A percentile compares a stretch with the other conserved stretches of the same genome.
These are phyloP conservation scores for Diplodia corticola DNA, from an alignment of 2,329 filamentous ascomycete genomes.

Conservation along the genomic window DNA sequence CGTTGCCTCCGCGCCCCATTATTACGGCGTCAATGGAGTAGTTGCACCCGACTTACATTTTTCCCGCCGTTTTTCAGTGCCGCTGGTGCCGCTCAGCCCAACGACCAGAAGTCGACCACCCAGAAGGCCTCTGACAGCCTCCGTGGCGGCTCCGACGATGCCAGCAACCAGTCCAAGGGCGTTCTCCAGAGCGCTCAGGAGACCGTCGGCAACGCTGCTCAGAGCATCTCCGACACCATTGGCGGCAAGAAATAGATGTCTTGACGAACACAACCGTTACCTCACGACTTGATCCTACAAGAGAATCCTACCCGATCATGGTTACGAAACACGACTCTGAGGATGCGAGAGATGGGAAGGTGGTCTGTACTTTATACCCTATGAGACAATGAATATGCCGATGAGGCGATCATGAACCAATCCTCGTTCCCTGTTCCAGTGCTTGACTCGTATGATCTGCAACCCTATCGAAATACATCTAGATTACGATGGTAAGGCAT, in stretches of 20 bases:
- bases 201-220: slow-evolving; percentile 41
- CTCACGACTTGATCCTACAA: not conserved
- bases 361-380: slow-evolving; percentile 17
- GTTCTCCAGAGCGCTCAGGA: slow-evolving; percentile 45
- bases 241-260: slow-evolving; percentile 37
- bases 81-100: slow-evolving; percentile 50
- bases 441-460: not conserved
- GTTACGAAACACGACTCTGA: not conserved
- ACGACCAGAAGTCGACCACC: slow-evolving; percentile 47
- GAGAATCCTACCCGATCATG: not conserved
- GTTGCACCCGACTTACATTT: slow-evolving; percentile 9
- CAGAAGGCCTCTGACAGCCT: slow-evolving; percentile 51
- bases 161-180: slow-evolving; percentile 44
- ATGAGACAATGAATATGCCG: slow-evolving; percentile 2
- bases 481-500: not conserved
- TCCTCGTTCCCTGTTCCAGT: no score
- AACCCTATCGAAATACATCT: not conserved
- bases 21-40: slow-evolving; percentile 7
- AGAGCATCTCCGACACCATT: slow-evolving; percentile 43
- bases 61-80: slow-evolving; percentile 26
- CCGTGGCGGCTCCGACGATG: slow-evolving; percentile 43
- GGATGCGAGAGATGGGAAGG: not conserved
- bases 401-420: not conserved
- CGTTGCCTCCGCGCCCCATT: not conserved
- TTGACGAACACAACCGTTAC: not conserved